A percentile compares a stretch with the other conserved stretches of the same genome.
Evolutionary conservation across 768 basidiomycete species (phyloP).

Genomic region (Serendipita sp.): DNA sequence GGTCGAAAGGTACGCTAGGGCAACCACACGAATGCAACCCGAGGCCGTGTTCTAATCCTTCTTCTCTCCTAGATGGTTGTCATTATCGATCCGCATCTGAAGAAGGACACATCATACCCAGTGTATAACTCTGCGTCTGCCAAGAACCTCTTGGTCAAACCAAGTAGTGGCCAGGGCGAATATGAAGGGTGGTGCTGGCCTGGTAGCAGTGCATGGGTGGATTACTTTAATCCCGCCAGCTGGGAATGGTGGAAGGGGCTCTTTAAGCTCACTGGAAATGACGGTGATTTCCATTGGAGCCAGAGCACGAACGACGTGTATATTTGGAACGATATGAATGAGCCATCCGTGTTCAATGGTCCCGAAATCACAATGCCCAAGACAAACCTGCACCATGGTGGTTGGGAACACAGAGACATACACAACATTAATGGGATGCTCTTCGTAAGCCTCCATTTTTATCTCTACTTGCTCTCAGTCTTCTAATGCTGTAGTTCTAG

Average conservation of each 20-base stretch:
- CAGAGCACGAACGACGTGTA: conserved; percentile 69
- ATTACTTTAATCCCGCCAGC: conserved; percentile 82
- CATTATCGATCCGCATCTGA: conserved; percentile 92
- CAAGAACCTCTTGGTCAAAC: conserved; percentile 66
- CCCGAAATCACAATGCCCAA: conserved; percentile 81
- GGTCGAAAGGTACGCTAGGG: conserved; percentile 56
- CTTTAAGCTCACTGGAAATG: conserved; percentile 41
- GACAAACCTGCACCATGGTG: conserved; percentile 70
- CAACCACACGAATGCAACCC: not conserved
- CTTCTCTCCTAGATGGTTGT: conserved; percentile 70
- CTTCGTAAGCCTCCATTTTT: conserved; percentile 21
- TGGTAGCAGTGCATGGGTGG: conserved; percentile 90
- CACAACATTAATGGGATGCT: conserved; percentile 99
- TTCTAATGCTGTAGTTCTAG: conserved; percentile 24
- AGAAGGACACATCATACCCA: conserved; percentile 62
- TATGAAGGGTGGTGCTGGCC: conserved; percentile 99
- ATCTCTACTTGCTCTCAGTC: not conserved
- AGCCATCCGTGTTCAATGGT: conserved; percentile 98
- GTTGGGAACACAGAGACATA: conserved; percentile 96
- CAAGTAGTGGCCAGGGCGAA: conserved; percentile 54
- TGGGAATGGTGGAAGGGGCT: conserved; percentile 86
- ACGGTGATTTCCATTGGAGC: conserved; percentile 55
- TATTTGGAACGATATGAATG: conserved; percentile 99
- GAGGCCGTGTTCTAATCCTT: conserved; percentile 4
- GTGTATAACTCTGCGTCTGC: conserved; percentile 77